These are phyloP conservation scores for Fistulifera pelliculosa DNA, from an alignment of 108 stramenopile species.

Conservation along the genomic window DNA sequence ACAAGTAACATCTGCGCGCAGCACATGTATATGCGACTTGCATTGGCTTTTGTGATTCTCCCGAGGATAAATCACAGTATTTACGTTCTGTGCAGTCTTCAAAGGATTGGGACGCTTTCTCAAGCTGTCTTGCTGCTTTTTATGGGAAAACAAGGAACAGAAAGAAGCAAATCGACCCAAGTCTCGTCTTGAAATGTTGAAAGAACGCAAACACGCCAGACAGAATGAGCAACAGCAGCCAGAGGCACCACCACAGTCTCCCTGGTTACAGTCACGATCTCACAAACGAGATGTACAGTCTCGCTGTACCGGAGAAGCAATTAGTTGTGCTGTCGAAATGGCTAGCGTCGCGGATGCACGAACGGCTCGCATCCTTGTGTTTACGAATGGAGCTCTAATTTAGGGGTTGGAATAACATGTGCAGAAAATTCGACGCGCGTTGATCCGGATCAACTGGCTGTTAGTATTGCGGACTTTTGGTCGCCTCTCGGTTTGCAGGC, in stretches of 20 bases:
- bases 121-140: conserved; percentile 24
- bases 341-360: conserved; percentile 10
- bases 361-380: conserved; percentile 37
- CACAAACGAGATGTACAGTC: conserved; percentile 1
- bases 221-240: conserved; percentile 17
- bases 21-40: conserved; percentile 16
- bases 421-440: conserved; percentile 16
- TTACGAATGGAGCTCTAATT: conserved; percentile 54
- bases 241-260: conserved; percentile 18
- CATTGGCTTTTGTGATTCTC: conserved; percentile 31
- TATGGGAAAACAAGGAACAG: conserved; percentile 19
- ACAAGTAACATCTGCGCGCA: conserved; percentile 7
- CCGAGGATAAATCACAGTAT: conserved; percentile 3
- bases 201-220: conserved; percentile 16
- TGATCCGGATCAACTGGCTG: conserved; percentile 22
- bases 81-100: conserved; percentile 8
- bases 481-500: conserved; percentile 20
- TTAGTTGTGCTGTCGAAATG: conserved; percentile 40
- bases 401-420: conserved; percentile 39
- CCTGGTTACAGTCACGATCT: conserved; percentile 17
- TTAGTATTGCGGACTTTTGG: conserved; percentile 27
- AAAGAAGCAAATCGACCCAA: background rate
- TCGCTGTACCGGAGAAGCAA: conserved; percentile 41
- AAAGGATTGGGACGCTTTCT: conserved; percentile 14
- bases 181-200: conserved; percentile 31